Evolutionary conservation across 2,329 filamentous ascomycete species (phyloP).

Genomic region (Colletotrichum sp.): DNA sequence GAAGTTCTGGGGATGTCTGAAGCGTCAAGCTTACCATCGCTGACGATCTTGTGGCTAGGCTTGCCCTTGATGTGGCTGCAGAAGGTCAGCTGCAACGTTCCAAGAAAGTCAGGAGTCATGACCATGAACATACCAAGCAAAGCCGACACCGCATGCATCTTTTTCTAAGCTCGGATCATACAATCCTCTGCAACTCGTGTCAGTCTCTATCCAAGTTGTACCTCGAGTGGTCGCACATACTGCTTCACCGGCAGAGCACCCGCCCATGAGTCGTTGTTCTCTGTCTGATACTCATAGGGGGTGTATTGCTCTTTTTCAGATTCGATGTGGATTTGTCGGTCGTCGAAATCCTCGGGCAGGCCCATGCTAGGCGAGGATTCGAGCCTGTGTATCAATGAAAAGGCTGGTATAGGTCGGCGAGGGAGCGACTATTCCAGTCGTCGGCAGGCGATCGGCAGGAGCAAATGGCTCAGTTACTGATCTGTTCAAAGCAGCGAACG

Average conservation of each 20-base stretch:
- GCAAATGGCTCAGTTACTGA: slow-evolving; percentile 24
- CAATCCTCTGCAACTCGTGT: slow-evolving; percentile 64
- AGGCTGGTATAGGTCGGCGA: slow-evolving; percentile 20
- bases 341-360: slow-evolving; percentile 70
- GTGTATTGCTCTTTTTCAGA: slow-evolving; percentile 65
- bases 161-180: slow-evolving; percentile 97
- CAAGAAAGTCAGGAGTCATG: background rate
- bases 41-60: slow-evolving; percentile 97
- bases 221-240: slow-evolving; percentile 43
- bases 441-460: slow-evolving; percentile 24
- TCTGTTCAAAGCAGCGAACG: background rate
- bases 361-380: slow-evolving; percentile 70
- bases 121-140: slow-evolving; percentile 80
- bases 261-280: slow-evolving; percentile 89
- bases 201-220: slow-evolving; percentile 9
- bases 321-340: slow-evolving; percentile 67
- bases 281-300: slow-evolving; percentile 85
- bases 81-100: slow-evolving; percentile 24
- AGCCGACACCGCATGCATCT: slow-evolving; percentile 99
- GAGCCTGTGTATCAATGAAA: slow-evolving; percentile 5
- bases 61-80: slow-evolving; percentile 94
- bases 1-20: slow-evolving; percentile 30
- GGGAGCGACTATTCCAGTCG: slow-evolving; percentile 23
- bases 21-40: slow-evolving; percentile 76
- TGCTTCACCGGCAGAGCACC: slow-evolving; percentile 96